These are phyloP conservation scores for Thelephora terrestris DNA, from an alignment of 1,284 basidiomycete genomes.

Conservation along the genomic window DNA sequence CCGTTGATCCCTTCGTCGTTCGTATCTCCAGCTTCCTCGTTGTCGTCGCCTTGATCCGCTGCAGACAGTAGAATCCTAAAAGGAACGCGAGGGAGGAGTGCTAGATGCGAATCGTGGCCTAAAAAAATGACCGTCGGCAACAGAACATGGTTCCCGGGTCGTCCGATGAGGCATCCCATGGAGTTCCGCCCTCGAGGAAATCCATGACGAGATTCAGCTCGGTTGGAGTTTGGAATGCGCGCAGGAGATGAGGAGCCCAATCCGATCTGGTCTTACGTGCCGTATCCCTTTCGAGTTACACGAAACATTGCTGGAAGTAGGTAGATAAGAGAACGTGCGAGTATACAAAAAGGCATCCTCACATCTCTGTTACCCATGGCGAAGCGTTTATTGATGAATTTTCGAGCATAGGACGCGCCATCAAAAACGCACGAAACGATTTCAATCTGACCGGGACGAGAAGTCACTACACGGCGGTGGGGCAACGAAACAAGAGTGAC, in stretches of 20 bases:
- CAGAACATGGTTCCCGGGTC: no score
- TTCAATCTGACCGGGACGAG: constrained; percentile 58
- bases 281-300: constrained; percentile 67
- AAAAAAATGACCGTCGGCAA: constrained; percentile 3
- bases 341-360: constrained; percentile 15
- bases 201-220: constrained; percentile 73
- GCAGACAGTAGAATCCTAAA: no score
- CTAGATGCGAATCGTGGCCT: no score
- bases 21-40: constrained; percentile 89
- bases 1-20: constrained; percentile 98
- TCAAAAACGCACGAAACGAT: constrained; percentile 68
- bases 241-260: constrained; percentile 67
- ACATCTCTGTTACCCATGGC: constrained; percentile 63
- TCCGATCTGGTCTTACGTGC: constrained; percentile 42
- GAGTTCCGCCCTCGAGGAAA: constrained; percentile 73
- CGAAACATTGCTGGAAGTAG: constrained; percentile 60
- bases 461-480: not conserved
- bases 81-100: constrained; percentile 49
- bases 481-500: constrained; percentile 10
- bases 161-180: constrained; percentile 82
- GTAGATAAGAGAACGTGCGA: no score
- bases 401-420: constrained; percentile 69
- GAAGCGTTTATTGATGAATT: constrained; percentile 66
- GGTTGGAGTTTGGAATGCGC: constrained; percentile 69
- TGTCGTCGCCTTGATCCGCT: constrained; percentile 86